Percentiles rank a stretch among this genome's conserved stretches.
Conservation (phyloP, 176 grass and related monocot genomes). For the Eragrostis nindensis region DNA sequence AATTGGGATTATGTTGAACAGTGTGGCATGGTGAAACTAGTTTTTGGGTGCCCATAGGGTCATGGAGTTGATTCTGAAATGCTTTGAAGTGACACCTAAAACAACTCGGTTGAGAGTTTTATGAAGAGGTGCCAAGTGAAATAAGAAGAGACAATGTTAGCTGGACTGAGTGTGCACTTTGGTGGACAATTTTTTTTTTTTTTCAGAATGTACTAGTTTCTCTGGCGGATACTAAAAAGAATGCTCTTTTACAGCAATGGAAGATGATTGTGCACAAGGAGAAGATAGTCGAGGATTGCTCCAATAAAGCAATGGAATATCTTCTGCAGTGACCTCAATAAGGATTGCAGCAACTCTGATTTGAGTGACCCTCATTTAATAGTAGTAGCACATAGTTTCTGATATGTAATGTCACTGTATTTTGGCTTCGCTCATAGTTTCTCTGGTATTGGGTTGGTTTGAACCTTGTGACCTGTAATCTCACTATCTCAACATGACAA, state of each 20-base stretch:
- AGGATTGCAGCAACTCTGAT: background rate
- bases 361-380: background rate
- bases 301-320: background rate
- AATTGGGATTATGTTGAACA: background rate
- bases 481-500: background rate
- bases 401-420: background rate
- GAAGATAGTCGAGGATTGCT: background rate
- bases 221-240: background rate
- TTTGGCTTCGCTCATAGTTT: conserved; percentile 5
- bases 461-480: background rate
- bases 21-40: background rate
- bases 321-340: background rate
- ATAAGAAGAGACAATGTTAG: too few species aligned
- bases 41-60: background rate
- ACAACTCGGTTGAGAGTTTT: background rate
- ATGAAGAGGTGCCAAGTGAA: background rate
- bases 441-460: background rate
- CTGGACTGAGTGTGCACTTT: too few species aligned
- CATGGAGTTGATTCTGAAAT: background rate
- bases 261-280: background rate
- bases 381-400: background rate
- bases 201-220: background rate
- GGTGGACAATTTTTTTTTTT: too few species aligned
- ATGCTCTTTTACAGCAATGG: background rate
- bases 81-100: background rate